Base-by-base conservation (phyloP, 805 yeast genomes). In the Saccharomycopsis babjevae region DNA sequence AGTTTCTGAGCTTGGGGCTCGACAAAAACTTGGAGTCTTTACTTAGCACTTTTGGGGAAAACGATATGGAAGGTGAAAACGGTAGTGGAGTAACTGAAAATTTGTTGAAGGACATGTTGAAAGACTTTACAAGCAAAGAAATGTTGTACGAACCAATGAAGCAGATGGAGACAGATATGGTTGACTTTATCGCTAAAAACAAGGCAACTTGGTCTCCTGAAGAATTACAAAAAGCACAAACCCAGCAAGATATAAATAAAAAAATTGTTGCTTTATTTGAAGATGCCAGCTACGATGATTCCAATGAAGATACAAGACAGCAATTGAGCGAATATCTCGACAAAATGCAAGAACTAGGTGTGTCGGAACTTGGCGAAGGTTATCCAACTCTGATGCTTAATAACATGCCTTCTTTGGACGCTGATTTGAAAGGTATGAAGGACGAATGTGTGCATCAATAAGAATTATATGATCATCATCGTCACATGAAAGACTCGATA, bases 101-200 rank as follows among this genome's bases (percentile, higher is more conserved):
- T 52, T 73, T 89, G 56, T 73, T 89, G 63, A 79, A 78, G 20
- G 89, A 88, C 42, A 84, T 93, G 83, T 77, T 93, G 67, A 85
- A 83, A 64, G 93, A 91, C 69, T 79, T 93, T 70, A 82, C 94
- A 7, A 83, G 94, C 5, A 93, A 91, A 69, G 92, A 86, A 61
- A 88, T 92, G 22, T 77, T 93, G 43, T 92, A 89, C 69, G 96
- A 87, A 66, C 97, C 98, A 1, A 79, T 93, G 73, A 87, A 85
- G 68, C 96, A 90, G 63, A 78, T 92, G 70, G 82, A 85, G 65
- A 73, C 76, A 13, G 89, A 88, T 69, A 89, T 84, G 70, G 88
- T 90, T 1, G 79, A 72, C 32, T 93, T 89, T 85, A 76, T 93
- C 64, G 72, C 74, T 54, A 81, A 79, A 56, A 79, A 87, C 64